Conservation (phyloP, 2,329 filamentous ascomycete genomes). For the Pestalotiopsis sp. region DNA sequence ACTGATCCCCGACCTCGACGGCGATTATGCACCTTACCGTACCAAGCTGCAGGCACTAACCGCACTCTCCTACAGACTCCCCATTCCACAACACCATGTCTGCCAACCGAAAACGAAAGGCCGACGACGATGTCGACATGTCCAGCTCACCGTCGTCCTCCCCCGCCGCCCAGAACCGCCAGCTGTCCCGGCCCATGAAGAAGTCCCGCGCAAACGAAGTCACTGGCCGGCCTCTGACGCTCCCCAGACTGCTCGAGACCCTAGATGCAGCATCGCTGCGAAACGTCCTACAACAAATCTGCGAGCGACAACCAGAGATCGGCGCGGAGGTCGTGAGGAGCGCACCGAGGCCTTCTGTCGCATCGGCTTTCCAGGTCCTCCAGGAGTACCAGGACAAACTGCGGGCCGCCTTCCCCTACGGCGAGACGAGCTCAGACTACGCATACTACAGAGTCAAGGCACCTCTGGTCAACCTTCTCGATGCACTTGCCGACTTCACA, state of each 20-base stretch:
- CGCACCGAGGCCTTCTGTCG: constrained; percentile 84
- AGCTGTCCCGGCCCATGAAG: constrained; percentile 65
- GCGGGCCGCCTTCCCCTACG: constrained; percentile 81
- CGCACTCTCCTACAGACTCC: constrained; percentile 35
- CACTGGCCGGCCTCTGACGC: constrained; percentile 54
- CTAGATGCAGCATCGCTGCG: constrained; percentile 84
- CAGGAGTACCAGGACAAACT: constrained; percentile 79
- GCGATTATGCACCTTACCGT: not conserved
- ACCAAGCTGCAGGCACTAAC: constrained; percentile 14
- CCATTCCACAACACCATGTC: constrained; percentile 58
- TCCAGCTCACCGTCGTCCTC: constrained; percentile 84
- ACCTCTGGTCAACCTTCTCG: constrained; percentile 76
- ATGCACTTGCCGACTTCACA: constrained; percentile 91
- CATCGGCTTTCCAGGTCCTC: constrained; percentile 78
- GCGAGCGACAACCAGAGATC: constrained; percentile 85
- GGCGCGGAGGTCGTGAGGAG: constrained; percentile 80
- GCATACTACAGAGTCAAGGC: constrained; percentile 91
- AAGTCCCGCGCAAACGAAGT: constrained; percentile 67
- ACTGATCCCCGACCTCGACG: constrained; percentile 15
- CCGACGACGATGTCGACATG: constrained; percentile 84
- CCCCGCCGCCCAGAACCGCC: constrained; percentile 71
- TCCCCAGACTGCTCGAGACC: constrained; percentile 85
- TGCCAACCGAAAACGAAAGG: constrained; percentile 78
- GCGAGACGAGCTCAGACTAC: constrained; percentile 85
- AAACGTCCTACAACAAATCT: constrained; percentile 85